Conservation (phyloP, 179 eudicot species). For the Carnegiea gigantea region DNA sequence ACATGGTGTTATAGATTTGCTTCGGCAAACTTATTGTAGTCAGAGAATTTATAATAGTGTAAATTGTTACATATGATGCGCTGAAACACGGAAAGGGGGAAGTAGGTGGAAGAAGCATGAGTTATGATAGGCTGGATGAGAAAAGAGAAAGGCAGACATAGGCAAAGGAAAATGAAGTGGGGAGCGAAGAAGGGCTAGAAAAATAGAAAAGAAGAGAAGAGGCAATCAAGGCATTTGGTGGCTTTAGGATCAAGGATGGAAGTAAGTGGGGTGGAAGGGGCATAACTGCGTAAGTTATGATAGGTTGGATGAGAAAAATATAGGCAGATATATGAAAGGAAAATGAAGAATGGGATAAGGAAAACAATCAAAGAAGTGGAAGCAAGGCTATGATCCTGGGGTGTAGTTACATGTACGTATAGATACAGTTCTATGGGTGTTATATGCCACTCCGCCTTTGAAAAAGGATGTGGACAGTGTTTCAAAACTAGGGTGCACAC, state of each 20-base stretch:
- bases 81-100: neutral
- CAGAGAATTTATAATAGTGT: neutral
- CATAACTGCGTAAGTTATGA: no score
- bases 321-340: neutral
- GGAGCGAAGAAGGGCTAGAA: neutral
- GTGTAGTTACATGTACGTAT: neutral
- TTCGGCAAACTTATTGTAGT: neutral
- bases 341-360: neutral
- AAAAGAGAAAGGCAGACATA: neutral
- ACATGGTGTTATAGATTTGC: neutral
- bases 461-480: neutral
- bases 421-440: neutral
- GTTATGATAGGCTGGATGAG: neutral
- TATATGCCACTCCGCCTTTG: neutral
- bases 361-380: neutral
- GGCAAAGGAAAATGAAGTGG: neutral
- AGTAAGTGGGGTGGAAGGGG: neutral
- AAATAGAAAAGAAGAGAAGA: neutral
- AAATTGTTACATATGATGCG: neutral
- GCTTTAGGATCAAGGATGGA: neutral
- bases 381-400: neutral
- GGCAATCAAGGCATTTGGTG: neutral
- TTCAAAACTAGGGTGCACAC: neutral
- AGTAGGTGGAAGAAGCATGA: neutral
- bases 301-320: neutral